Evolutionary conservation across 2,329 filamentous ascomycete genomes (phyloP).

Genomic region (Aspergillus niger): DNA sequence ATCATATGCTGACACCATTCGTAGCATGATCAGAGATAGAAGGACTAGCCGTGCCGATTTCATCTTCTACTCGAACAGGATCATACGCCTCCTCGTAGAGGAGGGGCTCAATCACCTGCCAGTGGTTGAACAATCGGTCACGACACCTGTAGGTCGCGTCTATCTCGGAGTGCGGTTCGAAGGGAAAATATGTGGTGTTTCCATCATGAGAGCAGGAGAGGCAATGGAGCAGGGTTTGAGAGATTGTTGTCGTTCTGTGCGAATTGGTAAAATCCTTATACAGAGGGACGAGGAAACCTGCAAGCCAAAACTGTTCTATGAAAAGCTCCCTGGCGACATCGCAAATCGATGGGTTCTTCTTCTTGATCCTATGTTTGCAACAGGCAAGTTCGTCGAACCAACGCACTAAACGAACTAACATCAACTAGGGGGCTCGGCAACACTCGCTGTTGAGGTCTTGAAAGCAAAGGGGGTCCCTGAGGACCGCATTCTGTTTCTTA

Average conservation of each 20-base stretch:
- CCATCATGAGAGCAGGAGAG: slow-evolving; percentile 97
- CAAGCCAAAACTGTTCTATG: slow-evolving; percentile 91
- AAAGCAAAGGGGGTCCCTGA: slow-evolving; percentile 89
- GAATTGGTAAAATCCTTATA: slow-evolving; percentile 98
- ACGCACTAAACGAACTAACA: slow-evolving; percentile 5
- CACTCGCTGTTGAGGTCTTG: slow-evolving; percentile 93
- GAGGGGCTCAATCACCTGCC: slow-evolving; percentile 96
- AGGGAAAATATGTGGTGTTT: slow-evolving; percentile 97
- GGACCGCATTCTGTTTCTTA: slow-evolving; percentile 92
- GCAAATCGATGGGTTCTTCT: slow-evolving; percentile 88
- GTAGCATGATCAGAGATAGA: slow-evolving; percentile 91
- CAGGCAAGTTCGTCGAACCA: slow-evolving; percentile 58
- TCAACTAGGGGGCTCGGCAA: slow-evolving; percentile 78
- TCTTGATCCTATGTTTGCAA: slow-evolving; percentile 98
- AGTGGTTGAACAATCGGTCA: slow-evolving; percentile 83
- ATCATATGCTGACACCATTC: slow-evolving; percentile 9
- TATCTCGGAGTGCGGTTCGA: slow-evolving; percentile 94
- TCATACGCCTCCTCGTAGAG: slow-evolving; percentile 93
- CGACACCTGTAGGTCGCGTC: slow-evolving; percentile 81
- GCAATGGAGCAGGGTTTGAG: slow-evolving; percentile 97
- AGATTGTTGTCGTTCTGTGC: slow-evolving; percentile 95
- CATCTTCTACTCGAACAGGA: slow-evolving; percentile 98
- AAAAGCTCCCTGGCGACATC: slow-evolving; percentile 95
- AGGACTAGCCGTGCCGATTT: slow-evolving; percentile 91
- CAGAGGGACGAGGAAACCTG: slow-evolving; percentile 95